A percentile compares a stretch with the other conserved stretches of the same genome.
phyloP scores from a whole-genome alignment of 2,329 filamentous ascomycete genomes.

The Fusarium liriodendri region DNA sequence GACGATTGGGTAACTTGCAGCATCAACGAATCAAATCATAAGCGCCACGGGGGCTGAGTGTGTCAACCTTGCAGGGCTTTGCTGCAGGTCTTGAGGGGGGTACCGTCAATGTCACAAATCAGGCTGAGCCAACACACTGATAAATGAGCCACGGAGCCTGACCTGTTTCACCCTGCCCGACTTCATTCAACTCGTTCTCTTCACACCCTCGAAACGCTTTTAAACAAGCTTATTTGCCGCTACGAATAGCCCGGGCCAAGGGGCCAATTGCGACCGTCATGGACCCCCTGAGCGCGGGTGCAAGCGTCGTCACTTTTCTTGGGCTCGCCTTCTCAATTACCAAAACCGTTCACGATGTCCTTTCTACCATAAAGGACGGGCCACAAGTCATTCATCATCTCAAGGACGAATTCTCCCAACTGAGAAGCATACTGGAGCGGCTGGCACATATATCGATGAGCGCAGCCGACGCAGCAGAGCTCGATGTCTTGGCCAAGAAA shows the following conservation, averaged over 20 bases:
- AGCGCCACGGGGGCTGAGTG: not conserved
- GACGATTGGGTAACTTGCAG: not conserved
- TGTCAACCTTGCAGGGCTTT: not conserved
- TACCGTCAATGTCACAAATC: not conserved
- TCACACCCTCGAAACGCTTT: not conserved
- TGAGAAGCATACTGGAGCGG: rapidly evolving
- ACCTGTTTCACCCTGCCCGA: not conserved
- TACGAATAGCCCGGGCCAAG: not conserved
- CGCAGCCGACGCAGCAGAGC: not conserved
- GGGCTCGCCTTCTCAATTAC: not conserved
- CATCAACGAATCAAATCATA: not conserved
- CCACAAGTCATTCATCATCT: not conserved
- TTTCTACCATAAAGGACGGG: conserved; percentile 4
- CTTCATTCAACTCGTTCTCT: not conserved
- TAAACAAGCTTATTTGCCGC: too few relatives aligned
- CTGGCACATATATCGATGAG: rapidly evolving
- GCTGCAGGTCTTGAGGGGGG: not conserved
- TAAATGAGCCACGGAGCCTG: not conserved
- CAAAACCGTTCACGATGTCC: not conserved
- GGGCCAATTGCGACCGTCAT: not conserved
- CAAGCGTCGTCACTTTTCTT: conserved; percentile 1
- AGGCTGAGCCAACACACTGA: not conserved
- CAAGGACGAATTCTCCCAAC: rapidly evolving
- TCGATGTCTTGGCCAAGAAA: rapidly evolving
- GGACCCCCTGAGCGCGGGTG: not conserved